A percentile compares a stretch with the other conserved stretches of the same genome.
Conservation (phyloP, 805 yeast genomes). For the Candida lessepsii region DNA sequence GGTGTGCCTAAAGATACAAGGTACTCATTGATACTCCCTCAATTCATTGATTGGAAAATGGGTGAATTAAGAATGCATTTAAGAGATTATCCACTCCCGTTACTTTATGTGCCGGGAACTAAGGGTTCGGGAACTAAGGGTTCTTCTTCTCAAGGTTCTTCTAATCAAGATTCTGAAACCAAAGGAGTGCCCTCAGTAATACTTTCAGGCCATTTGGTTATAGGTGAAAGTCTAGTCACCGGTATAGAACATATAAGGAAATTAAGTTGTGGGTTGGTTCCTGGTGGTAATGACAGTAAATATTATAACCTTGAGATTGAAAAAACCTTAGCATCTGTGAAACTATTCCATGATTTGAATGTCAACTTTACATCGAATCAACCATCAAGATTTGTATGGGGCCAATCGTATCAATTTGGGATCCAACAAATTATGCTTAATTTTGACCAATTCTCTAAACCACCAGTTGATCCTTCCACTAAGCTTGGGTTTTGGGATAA, state of each 20-base stretch:
- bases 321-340: conserved; percentile 73
- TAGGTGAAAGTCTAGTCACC: conserved; percentile 61
- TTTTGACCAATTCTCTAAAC: conserved; percentile 82
- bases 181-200: conserved; percentile 19
- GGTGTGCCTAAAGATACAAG: conserved; percentile 72
- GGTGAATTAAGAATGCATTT: conserved; percentile 67
- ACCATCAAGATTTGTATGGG: conserved; percentile 78
- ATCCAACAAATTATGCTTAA: conserved; percentile 75
- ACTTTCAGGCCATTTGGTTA: conserved; percentile 62
- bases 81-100: conserved; percentile 84
- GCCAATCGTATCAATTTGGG: conserved; percentile 79
- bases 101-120: conserved; percentile 64
- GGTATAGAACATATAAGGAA: conserved; percentile 55
- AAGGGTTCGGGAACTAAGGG: background rate
- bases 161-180: conserved; percentile 17
- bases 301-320: conserved; percentile 63
- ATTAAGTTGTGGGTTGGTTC: conserved; percentile 44
- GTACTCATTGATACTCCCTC: conserved; percentile 69
- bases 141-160: too few relatives aligned
- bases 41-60: conserved; percentile 53
- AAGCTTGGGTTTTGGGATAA: conserved; percentile 95
- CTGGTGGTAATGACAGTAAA: conserved; percentile 10
- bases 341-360: conserved; percentile 61
- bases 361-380: conserved; percentile 52
- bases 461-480: conserved; percentile 83